Conservation (phyloP, 768 basidiomycete genomes). For the Suillus discolor region DNA sequence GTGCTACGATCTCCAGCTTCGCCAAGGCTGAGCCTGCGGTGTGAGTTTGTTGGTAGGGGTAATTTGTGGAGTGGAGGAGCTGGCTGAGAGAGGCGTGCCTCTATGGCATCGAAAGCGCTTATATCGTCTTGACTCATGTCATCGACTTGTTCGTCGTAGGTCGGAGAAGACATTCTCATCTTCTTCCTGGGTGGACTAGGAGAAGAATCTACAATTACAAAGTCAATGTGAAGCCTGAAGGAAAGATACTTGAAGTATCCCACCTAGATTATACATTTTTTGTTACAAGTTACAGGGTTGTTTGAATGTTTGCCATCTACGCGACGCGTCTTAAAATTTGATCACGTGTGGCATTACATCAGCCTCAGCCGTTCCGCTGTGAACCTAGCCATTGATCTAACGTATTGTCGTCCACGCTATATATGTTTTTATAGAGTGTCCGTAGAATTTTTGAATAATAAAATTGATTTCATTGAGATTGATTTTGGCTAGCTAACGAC, state of each 20-base stretch:
- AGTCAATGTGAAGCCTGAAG: neutral
- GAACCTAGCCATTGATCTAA: too few relatives aligned
- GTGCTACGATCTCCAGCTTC: neutral
- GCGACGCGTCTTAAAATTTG: neutral
- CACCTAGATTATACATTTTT: constrained; percentile 1
- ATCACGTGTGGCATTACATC: constrained; percentile 6
- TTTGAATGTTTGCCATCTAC: neutral
- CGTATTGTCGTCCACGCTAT: too few relatives aligned
- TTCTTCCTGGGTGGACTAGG: constrained; percentile 51
- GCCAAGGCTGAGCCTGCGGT: neutral
- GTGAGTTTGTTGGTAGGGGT: neutral
- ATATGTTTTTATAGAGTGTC: neutral
- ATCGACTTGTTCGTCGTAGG: constrained; percentile 55
- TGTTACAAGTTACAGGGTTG: neutral
- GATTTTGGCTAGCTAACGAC: neutral
- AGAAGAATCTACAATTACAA: constrained; percentile 11
- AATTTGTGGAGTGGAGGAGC: neutral
- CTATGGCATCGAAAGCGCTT: constrained; percentile 54
- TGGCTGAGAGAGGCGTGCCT: constrained; percentile 46
- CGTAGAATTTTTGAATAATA: neutral
- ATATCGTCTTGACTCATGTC: constrained; percentile 60
- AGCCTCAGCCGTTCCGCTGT: neutral
- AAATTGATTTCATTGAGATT: neutral
- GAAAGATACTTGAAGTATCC: neutral
- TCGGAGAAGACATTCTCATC: constrained; percentile 66